phyloP scores from a whole-genome alignment of 495 filamentous ascomycete species.

The Aspergillus steynii region DNA sequence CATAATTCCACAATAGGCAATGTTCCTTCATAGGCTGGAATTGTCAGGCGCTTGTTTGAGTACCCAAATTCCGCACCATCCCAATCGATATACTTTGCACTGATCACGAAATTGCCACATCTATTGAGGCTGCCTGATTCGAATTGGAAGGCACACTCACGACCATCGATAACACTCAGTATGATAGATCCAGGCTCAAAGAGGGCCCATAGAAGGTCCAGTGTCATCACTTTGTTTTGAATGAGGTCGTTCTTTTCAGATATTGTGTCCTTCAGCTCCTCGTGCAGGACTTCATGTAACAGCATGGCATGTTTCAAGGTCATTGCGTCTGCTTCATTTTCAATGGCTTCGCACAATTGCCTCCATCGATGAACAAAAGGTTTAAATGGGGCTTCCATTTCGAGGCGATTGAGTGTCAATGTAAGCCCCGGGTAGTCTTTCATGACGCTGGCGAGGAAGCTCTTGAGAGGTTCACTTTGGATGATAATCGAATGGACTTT shows the following conservation, averaged over 20 bases:
- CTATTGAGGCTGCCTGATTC: conserved; percentile 15
- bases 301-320: conserved; percentile 57
- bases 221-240: conserved; percentile 59
- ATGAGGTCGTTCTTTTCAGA: conserved; percentile 58
- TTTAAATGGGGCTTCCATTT: conserved; percentile 60
- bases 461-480: conserved; percentile 63
- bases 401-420: conserved; percentile 55
- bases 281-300: conserved; percentile 53
- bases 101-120: conserved; percentile 19
- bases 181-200: conserved; percentile 51
- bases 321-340: conserved; percentile 46
- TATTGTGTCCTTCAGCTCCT: conserved; percentile 59
- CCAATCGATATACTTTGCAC: conserved; percentile 55
- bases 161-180: conserved; percentile 34
- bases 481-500: conserved; percentile 62
- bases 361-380: conserved; percentile 69
- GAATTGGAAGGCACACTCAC: conserved; percentile 43
- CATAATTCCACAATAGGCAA: conserved; percentile 54
- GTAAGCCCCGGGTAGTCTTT: conserved; percentile 66
- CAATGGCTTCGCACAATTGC: conserved; percentile 47
- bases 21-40: conserved; percentile 57
- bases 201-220: conserved; percentile 57
- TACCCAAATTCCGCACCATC: conserved; percentile 61
- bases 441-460: conserved; percentile 54
- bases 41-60: conserved; percentile 37